Percentiles rank a stretch among this genome's conserved stretches.
Conservation (phyloP, 192 early-diverging fungal species). For the Gaertneriomyces sp. region DNA sequence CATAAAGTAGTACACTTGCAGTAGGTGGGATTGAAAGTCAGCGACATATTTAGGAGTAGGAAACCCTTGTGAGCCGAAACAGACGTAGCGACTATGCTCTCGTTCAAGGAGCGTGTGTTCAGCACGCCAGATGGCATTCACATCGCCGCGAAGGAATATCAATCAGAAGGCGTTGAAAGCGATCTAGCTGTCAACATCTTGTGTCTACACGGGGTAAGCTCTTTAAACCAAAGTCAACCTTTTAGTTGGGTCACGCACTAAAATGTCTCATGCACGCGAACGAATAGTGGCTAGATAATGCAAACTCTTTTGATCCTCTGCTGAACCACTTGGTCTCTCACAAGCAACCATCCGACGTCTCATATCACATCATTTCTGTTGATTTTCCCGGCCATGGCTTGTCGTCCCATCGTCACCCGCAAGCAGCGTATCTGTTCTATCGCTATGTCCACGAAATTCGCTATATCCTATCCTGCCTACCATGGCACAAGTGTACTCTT, state of each 20-base stretch:
- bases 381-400: conserved; percentile 37
- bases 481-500: conserved; percentile 19
- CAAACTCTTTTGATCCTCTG: conserved; percentile 20
- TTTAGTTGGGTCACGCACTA: not conserved
- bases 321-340: not conserved
- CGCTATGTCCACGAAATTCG: conserved; percentile 25
- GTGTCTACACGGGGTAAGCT: conserved; percentile 29
- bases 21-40: too few relatives aligned
- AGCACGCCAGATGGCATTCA: not conserved
- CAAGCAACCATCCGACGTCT: not conserved
- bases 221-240: not conserved
- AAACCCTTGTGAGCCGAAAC: too few relatives aligned
- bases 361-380: conserved; percentile 22
- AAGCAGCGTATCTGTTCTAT: conserved; percentile 24
- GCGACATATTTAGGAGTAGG: too few relatives aligned
- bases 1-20: too few relatives aligned
- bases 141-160: not conserved
- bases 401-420: conserved; percentile 17
- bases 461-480: not conserved
- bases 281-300: conserved; percentile 33
- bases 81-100: too few relatives aligned
- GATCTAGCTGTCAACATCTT: conserved; percentile 1
- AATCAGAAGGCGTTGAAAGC: not conserved
- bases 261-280: not conserved
- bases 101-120: too few relatives aligned